A percentile compares a stretch with the other conserved stretches of the same genome.
Conservation (phyloP, 345 rosid genomes). For the Kernera saxatilis region DNA sequence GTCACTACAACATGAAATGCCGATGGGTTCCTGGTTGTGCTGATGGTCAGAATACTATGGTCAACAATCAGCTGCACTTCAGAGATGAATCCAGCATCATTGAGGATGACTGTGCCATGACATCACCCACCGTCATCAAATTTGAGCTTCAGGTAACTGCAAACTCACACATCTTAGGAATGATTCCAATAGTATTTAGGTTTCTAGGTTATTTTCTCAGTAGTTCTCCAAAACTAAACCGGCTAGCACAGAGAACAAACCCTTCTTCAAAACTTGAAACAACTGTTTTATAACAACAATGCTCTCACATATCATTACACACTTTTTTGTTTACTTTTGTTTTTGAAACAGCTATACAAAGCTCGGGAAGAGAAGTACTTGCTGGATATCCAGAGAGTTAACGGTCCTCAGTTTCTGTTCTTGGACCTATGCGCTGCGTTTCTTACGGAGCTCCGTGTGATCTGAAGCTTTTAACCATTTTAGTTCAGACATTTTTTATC, state of each 20-base stretch:
- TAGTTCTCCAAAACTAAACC: neutral
- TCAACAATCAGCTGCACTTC: constrained; percentile 27
- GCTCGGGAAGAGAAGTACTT: constrained; percentile 80
- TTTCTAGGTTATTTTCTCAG: neutral
- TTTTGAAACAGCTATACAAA: constrained; percentile 73
- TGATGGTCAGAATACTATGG: constrained; percentile 37
- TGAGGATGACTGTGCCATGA: constrained; percentile 41
- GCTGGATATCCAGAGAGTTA: constrained; percentile 79
- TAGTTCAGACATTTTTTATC: neutral
- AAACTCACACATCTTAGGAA: neutral
- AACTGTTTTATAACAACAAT: neutral
- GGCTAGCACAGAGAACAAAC: constrained; percentile 4
- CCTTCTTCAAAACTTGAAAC: neutral
- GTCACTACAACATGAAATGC: constrained; percentile 96
- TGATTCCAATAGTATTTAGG: neutral
- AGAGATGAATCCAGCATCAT: constrained; percentile 62
- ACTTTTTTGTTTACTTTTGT: neutral
- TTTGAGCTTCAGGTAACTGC: constrained; percentile 83
- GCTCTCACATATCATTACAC: neutral
- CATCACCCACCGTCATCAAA: constrained; percentile 57
- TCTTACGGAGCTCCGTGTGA: constrained; percentile 76
- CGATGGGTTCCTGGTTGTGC: constrained; percentile 65
- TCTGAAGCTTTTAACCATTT: constrained; percentile 31
- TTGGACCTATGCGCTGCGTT: constrained; percentile 92
- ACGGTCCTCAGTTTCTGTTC: constrained; percentile 84